phyloP scores from a whole-genome alignment of 2,329 filamentous ascomycete species.

The Colletotrichum navitas region DNA sequence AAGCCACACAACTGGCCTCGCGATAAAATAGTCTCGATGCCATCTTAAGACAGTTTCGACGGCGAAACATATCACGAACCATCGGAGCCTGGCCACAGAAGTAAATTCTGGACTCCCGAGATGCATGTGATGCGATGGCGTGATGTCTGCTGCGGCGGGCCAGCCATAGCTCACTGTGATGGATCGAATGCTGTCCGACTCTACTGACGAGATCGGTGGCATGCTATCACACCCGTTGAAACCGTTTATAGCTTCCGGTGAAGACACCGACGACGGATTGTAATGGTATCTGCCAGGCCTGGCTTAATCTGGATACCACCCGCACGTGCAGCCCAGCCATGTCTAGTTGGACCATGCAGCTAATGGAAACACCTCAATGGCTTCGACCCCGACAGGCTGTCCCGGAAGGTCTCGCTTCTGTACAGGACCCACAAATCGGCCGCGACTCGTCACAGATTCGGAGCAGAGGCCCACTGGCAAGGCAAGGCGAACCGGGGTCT shows the following conservation, averaged over 20 bases:
- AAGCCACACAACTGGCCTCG: background rate
- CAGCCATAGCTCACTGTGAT: background rate
- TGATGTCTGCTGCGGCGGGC: background rate
- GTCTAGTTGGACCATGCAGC: background rate
- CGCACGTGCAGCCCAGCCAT: background rate
- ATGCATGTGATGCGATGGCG: background rate
- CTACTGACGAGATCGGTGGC: background rate
- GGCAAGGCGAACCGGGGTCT: background rate
- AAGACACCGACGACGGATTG: background rate
- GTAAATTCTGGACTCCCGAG: background rate
- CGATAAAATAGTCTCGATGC: background rate
- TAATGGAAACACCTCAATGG: background rate
- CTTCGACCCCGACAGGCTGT: background rate
- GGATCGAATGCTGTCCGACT: background rate
- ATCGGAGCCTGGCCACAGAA: background rate
- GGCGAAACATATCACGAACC: background rate
- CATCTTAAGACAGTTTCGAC: background rate
- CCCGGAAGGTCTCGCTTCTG: background rate
- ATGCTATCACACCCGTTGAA: background rate
- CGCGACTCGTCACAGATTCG: slow-evolving; percentile 25
- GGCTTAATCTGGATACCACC: background rate
- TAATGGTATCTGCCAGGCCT: too few species aligned
- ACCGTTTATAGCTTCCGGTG: background rate
- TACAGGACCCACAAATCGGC: slow-evolving; percentile 11
- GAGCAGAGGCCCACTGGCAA: slow-evolving; percentile 1